Percentiles rank a stretch among this genome's conserved stretches.
phyloP scores from a whole-genome alignment of 2,329 filamentous ascomycete species.

The Nannizziopsis barbatae region DNA sequence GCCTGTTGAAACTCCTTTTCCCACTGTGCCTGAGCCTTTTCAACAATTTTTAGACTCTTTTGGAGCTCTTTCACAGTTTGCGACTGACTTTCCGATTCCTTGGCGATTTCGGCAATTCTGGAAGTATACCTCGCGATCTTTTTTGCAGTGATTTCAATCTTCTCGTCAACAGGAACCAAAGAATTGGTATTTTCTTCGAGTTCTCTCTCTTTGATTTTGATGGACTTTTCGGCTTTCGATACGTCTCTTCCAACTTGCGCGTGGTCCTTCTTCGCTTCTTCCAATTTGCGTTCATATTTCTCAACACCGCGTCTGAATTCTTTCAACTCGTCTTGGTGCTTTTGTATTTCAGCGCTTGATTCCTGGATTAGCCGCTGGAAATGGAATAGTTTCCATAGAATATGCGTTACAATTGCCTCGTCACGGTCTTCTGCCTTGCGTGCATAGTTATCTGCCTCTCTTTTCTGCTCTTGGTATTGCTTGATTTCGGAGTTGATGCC shows the following conservation, averaged over 20 bases:
- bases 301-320: constrained; percentile 82
- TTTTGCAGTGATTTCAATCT: constrained; percentile 65
- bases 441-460: constrained; percentile 86
- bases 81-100: constrained; percentile 63
- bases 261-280: constrained; percentile 75
- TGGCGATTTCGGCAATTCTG: constrained; percentile 58
- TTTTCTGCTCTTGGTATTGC: constrained; percentile 93
- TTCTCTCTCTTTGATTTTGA: constrained; percentile 73
- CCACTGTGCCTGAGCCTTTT: constrained; percentile 80
- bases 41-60: constrained; percentile 70
- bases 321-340: constrained; percentile 88
- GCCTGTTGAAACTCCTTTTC: constrained; percentile 77
- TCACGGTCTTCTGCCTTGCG: constrained; percentile 84
- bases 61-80: constrained; percentile 60
- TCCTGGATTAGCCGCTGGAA: constrained; percentile 90
- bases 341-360: constrained; percentile 78
- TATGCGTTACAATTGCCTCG: constrained; percentile 80
- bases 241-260: constrained; percentile 64
- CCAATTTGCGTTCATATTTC: constrained; percentile 67
- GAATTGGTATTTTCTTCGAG: constrained; percentile 78
- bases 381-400: constrained; percentile 92
- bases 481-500: constrained; percentile 97
- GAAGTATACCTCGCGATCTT: constrained; percentile 58
- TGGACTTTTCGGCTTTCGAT: constrained; percentile 68
- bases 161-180: constrained; percentile 82